Conservation (phyloP, 2,329 filamentous ascomycete genomes). For the Esteya vermicola region DNA sequence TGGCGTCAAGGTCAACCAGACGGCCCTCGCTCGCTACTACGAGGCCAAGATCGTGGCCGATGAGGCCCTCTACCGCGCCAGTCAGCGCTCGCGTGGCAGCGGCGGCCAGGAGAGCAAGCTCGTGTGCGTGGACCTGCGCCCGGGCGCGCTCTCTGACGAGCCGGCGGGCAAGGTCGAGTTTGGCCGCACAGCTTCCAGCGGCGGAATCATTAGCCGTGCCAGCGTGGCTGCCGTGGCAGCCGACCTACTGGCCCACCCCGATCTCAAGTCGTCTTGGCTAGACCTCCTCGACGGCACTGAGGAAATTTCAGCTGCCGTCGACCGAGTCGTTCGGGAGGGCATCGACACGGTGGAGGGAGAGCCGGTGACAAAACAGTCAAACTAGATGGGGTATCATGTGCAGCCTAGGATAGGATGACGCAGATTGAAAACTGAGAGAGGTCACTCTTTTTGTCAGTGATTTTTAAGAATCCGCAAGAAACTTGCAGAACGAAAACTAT, state of each 20-base stretch:
- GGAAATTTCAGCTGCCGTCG: constrained; percentile 30
- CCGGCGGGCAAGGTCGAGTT: constrained; percentile 32
- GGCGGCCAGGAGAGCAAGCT: too few species aligned
- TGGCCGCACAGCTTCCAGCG: constrained; percentile 25
- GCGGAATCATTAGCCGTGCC: constrained; percentile 34
- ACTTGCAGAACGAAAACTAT: too few species aligned
- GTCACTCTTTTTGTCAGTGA: too few species aligned
- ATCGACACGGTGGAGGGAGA: constrained; percentile 41
- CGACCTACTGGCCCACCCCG: constrained; percentile 34
- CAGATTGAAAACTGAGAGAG: not conserved
- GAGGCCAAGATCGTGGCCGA: constrained; percentile 47
- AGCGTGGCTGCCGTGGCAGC: constrained; percentile 46
- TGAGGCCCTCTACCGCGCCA: constrained; percentile 36
- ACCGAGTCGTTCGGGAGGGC: constrained; percentile 31
- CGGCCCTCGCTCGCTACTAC: constrained; percentile 37
- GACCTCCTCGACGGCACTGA: constrained; percentile 41
- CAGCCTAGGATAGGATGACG: too few species aligned
- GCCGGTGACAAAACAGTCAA: constrained; percentile 9
- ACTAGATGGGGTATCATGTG: not conserved
- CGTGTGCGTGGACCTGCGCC: constrained; percentile 39
- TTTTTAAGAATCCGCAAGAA: too few species aligned
- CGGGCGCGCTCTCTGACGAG: constrained; percentile 32
- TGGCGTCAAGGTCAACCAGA: constrained; percentile 23
- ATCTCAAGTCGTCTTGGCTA: constrained; percentile 32
- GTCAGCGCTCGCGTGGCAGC: constrained; percentile 20